Evolutionary conservation across 257 asterid species (phyloP).

Genomic region (Eustoma russellianum): DNA sequence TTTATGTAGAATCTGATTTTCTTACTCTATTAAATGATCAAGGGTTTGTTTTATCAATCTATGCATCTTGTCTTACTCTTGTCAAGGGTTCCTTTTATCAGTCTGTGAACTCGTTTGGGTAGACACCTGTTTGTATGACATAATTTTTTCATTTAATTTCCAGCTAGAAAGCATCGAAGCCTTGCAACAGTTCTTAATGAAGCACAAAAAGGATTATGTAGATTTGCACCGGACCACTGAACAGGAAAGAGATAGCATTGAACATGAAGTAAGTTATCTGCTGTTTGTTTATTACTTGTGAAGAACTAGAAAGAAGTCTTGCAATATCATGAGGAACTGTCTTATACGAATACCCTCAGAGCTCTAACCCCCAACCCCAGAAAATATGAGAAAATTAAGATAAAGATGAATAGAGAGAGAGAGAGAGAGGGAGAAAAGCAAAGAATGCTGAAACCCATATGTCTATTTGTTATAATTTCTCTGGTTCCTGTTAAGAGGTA

Average conservation of each 20-base stretch:
- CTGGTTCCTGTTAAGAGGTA: too few relatives aligned
- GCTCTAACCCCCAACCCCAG: not conserved
- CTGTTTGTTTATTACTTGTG: too few relatives aligned
- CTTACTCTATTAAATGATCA: not conserved
- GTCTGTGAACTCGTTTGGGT: not conserved
- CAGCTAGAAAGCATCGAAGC: slow-evolving; percentile 74
- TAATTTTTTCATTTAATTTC: slow-evolving; percentile 7
- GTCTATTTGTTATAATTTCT: too few relatives aligned
- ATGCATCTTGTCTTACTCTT: not conserved
- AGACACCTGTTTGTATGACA: not conserved
- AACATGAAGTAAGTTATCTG: slow-evolving; percentile 63
- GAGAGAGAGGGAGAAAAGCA: too few relatives aligned
- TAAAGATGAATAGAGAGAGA: too few relatives aligned
- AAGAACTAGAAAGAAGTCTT: not conserved
- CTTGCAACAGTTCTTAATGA: slow-evolving; percentile 72
- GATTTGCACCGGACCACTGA: slow-evolving; percentile 86
- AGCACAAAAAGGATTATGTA: slow-evolving; percentile 85
- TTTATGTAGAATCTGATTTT: slow-evolving; percentile 1
- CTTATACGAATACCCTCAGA: not conserved
- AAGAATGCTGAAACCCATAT: too few relatives aligned
- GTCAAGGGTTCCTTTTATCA: not conserved
- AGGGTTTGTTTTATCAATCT: not conserved
- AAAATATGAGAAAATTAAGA: too few relatives aligned
- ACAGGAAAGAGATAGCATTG: slow-evolving; percentile 89
- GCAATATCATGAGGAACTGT: too few relatives aligned